Base-by-base conservation (phyloP, 371 early-diverging fungal species). In the Capillidium rhysosporum region DNA sequence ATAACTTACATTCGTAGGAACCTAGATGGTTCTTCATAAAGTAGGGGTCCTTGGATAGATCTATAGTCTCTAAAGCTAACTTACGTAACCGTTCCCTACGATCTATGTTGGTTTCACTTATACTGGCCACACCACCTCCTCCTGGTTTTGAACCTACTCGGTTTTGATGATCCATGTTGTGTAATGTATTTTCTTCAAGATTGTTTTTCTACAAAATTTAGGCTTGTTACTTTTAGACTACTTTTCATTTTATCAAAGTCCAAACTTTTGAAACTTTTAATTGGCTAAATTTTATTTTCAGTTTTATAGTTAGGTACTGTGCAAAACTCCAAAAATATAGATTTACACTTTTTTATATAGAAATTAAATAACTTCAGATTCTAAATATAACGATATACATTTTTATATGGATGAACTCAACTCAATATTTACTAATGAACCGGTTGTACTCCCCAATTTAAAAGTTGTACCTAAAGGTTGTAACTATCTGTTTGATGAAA, bases 1-100 rank as follows among this genome's bases (percentile, higher is more conserved):
- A 89, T 21, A 97, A 80, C 68, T 93, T 92, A 72, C 95, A 97
- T 63, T 95, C 98, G 68, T 91, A 95, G 0, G 92, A 86, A 16
- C 98, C 98, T 45, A 94, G 69, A 63, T 97, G 98, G 68, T 97
- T 97, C 65, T 86, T 84, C 91, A 93, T 89, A 58, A 95, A 90
- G 59, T 94, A 95, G 12, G 96, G 96, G 69, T 97, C 98, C 65
- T 89, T 95, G 57, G 86, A 79, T 46, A 97, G 73, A 69, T 97
- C 98, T 52, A 95, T 92, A 0, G 95, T 91, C 56, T 97, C 98
- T 60, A 95, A 64, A 1, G 98, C 98, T 31, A 97, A 75, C 62
- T 86, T 85, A 51, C 92, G 86, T 55, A 94, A 84, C 58, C 98
- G 82, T 59, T 97, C 98, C 41, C 93, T 75, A 23, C 98, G 76